Base-by-base conservation (phyloP, 768 basidiomycete species). In the Macrolepiota dolichaula region DNA sequence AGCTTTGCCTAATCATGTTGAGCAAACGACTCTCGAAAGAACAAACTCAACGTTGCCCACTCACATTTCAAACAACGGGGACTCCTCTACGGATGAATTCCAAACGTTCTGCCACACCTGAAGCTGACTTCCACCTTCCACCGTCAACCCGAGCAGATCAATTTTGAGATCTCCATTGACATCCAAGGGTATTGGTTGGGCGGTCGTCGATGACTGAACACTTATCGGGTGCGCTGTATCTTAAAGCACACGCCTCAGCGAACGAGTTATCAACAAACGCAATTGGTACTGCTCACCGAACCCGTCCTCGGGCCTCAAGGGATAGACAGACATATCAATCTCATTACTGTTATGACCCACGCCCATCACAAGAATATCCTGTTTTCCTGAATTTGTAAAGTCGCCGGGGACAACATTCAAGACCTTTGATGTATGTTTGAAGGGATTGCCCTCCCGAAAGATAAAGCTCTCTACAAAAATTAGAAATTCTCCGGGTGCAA, bases 371-470 rank as follows among this genome's bases (percentile, higher is more conserved):
- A 98, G 84, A 1, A 97, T 69, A 73, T 98, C 97, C 3, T 98
- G 81, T 66, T 85, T 88, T 32, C 97, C 97, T 59, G 94, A 90
- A 69, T 94, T 91, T 25, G 95, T 91, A 69, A 91, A 97, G 74
- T 99, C 97, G 22, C 92, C 93, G 0, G 96, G 95, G 10, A 98
- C 84, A 54, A 96, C 87, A 69, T 97, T 97, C 62, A 84, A 75
- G 22, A 97, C 79, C 32, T 77, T 79, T 27, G 71, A 64, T 6
- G 82, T 72, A 74, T 91, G 87, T 55, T 73, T 78, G 66, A 91
- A 79, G 6, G 81, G 73, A 5, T 76, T 71, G 4, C 83, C 76
- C 55, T 79, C 77, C 62, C 77, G 67, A 68, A 86, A 92, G 0
- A 68, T 63, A 64, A 88, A 94, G 15, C 75, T 74, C 40, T 83